phyloP scores from a whole-genome alignment of 306 rosid genomes.

The Lablab purpureus region DNA sequence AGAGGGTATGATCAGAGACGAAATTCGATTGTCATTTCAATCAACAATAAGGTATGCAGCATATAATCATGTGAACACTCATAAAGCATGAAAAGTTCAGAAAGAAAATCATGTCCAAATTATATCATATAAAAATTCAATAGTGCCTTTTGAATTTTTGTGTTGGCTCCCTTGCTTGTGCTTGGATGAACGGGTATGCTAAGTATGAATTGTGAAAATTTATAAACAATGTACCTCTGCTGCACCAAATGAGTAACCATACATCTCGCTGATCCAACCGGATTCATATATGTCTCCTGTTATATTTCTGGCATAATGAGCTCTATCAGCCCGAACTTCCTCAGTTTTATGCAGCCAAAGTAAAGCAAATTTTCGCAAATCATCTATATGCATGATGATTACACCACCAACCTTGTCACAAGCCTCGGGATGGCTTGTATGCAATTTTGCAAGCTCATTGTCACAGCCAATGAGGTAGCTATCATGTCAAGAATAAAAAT shows the following conservation, averaged over 20 bases:
- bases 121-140: not conserved
- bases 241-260: conserved; percentile 46
- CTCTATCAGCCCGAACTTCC: conserved; percentile 49
- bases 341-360: conserved; percentile 50
- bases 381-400: conserved; percentile 50
- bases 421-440: conserved; percentile 50
- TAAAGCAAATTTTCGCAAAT: conserved; percentile 45
- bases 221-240: conserved; percentile 38
- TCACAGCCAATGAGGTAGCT: conserved; percentile 51
- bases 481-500: conserved; percentile 10
- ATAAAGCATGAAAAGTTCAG: not conserved
- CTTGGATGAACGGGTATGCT: not conserved
- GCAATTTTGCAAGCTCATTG: conserved; percentile 47
- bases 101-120: conserved; percentile 1
- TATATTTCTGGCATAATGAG: conserved; percentile 39
- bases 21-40: conserved; percentile 17
- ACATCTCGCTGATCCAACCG: conserved; percentile 53
- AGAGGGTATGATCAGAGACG: not conserved
- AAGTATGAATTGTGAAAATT: not conserved
- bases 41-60: not conserved
- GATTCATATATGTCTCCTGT: conserved; percentile 48
- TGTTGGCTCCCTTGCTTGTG: not conserved
- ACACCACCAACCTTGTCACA: conserved; percentile 54
- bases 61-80: not conserved
- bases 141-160: not conserved